Conservation (phyloP, 1,139 yeast genomes). For the Pichia sp. region DNA sequence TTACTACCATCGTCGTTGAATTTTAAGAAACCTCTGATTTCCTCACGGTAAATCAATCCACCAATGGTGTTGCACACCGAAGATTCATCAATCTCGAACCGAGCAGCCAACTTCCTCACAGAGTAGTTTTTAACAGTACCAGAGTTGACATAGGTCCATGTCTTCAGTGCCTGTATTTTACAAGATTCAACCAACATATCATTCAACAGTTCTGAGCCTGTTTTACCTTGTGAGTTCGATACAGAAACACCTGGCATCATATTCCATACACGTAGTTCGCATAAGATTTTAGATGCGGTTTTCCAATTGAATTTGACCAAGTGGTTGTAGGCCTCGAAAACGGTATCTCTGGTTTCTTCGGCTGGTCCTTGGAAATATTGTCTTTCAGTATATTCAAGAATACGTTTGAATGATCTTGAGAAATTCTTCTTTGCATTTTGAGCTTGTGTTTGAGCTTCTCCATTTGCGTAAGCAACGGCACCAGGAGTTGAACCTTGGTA, state of each 20-base stretch:
- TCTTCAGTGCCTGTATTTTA: slow-evolving; percentile 43
- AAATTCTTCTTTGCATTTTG: slow-evolving; percentile 33
- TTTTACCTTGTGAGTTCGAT: slow-evolving; percentile 13
- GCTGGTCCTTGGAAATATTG: slow-evolving; percentile 98
- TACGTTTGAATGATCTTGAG: slow-evolving; percentile 79
- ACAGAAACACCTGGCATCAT: slow-evolving; percentile 21
- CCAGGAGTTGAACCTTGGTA: slow-evolving; percentile 19
- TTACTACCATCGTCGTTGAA: slow-evolving; percentile 54
- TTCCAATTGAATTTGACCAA: slow-evolving; percentile 91
- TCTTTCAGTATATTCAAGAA: slow-evolving; percentile 89
- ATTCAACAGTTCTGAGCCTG: slow-evolving; percentile 12
- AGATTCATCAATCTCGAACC: slow-evolving; percentile 56
- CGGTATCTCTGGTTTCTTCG: slow-evolving; percentile 90
- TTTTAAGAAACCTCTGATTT: slow-evolving; percentile 64
- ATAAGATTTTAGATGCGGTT: slow-evolving; percentile 65
- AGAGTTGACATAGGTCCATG: slow-evolving; percentile 20
- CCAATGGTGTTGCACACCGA: slow-evolving; percentile 61
- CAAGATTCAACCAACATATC: slow-evolving; percentile 63
- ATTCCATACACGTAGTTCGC: slow-evolving; percentile 83
- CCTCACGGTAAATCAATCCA: slow-evolving; percentile 73
- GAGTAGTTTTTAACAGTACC: slow-evolving; percentile 18
- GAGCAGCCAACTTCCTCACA: slow-evolving; percentile 15
- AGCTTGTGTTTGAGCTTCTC: slow-evolving; percentile 26
- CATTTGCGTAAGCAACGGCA: slow-evolving; percentile 44
- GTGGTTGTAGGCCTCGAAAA: slow-evolving; percentile 88